Evolutionary conservation across 1,139 yeast genomes (phyloP).

Genomic region (Hansenula lynferdii): DNA sequence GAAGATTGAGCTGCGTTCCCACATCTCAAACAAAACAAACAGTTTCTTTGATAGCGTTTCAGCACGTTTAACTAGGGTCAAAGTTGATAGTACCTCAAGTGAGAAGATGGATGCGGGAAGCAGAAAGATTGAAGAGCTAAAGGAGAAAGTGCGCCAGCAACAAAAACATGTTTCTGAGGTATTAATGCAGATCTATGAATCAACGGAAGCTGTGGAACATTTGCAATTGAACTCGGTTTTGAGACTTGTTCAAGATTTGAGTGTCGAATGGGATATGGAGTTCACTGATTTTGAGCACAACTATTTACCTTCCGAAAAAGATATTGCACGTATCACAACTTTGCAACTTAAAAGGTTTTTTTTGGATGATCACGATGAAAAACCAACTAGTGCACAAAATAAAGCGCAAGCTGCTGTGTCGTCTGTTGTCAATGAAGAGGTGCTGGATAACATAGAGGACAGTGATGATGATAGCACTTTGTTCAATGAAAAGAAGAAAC

Average conservation of each 20-base stretch:
- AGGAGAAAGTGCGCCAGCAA: conserved; percentile 49
- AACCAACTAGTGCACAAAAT: too few relatives aligned
- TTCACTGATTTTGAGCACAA: conserved; percentile 77
- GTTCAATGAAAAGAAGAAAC: too few relatives aligned
- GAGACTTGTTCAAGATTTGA: conserved; percentile 71
- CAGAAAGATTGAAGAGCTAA: conserved; percentile 52
- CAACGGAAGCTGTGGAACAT: conserved; percentile 60
- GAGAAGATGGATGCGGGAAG: conserved; percentile 72
- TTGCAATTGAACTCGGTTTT: conserved; percentile 65
- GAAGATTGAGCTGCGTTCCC: conserved; percentile 58
- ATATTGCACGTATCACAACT: conserved; percentile 86
- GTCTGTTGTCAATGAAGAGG: conserved; percentile 10
- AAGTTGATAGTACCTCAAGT: conserved; percentile 67
- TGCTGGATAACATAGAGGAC: conserved; percentile 5
- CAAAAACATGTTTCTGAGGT: conserved; percentile 37
- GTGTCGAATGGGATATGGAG: conserved; percentile 84
- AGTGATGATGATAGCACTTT: neutral
- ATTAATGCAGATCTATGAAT: conserved; percentile 49
- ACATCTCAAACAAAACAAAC: conserved; percentile 48
- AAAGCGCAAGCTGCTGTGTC: neutral
- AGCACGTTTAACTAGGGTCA: conserved; percentile 69
- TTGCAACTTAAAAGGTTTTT: conserved; percentile 79
- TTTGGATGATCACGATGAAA: conserved; percentile 37
- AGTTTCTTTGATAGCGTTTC: conserved; percentile 71
- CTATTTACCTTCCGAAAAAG: conserved; percentile 88